phyloP scores from a whole-genome alignment of 2,329 filamentous ascomycete genomes.

The Aureobasidium sp. region DNA sequence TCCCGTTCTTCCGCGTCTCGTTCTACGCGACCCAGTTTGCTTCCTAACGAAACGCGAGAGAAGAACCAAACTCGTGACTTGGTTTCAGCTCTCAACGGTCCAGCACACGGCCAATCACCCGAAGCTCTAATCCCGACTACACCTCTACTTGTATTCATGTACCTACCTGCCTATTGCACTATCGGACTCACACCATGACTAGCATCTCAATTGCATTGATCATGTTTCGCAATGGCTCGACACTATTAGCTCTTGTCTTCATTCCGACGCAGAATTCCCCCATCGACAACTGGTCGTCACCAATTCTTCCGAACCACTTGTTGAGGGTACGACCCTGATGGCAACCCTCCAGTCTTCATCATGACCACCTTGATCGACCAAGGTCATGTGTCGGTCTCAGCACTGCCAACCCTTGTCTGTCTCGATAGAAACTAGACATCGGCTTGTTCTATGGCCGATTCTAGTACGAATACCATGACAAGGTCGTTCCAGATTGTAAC shows the following conservation, averaged over 20 bases:
- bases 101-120: background rate
- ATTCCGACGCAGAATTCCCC: background rate
- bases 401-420: background rate
- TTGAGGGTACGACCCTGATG: background rate
- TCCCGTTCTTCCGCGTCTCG: background rate
- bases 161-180: background rate
- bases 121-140: background rate
- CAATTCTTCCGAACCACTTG: background rate
- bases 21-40: background rate
- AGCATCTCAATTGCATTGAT: too few species aligned
- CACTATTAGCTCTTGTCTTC: background rate
- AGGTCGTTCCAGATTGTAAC: too few species aligned
- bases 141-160: background rate
- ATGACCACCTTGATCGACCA: background rate
- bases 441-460: background rate
- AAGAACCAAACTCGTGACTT: background rate
- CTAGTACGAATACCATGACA: too few species aligned
- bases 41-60: background rate
- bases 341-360: background rate
- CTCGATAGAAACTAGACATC: background rate
- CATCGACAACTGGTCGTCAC: too few species aligned
- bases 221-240: background rate
- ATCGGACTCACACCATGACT: too few species aligned
- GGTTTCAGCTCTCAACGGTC: constrained; percentile 4
- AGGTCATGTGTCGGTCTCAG: background rate